Percentiles rank a stretch among this genome's conserved stretches.
These are phyloP conservation scores for Betula pendula DNA, from an alignment of 306 rosid species.

Conservation along the genomic window DNA sequence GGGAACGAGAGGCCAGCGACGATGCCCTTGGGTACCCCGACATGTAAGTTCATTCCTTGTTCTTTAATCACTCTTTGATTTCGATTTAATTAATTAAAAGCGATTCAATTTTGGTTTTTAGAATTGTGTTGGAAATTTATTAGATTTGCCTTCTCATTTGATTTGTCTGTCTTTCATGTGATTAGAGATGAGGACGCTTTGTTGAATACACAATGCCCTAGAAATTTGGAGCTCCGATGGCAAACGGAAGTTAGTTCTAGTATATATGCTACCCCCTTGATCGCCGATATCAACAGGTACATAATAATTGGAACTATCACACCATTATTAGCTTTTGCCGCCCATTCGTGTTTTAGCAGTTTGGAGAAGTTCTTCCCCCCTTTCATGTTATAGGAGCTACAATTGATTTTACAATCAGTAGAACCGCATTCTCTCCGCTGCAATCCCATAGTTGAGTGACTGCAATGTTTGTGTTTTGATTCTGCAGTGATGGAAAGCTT, in stretches of 20 bases:
- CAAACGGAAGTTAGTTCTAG: conserved; percentile 98
- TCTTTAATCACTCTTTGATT: background rate
- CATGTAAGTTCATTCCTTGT: conserved; percentile 45
- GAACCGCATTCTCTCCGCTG: background rate
- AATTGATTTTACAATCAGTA: background rate
- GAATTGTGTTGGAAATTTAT: conserved; percentile 5
- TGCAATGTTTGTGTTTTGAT: conserved; percentile 12
- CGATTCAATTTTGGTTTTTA: background rate
- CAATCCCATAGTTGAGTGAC: background rate
- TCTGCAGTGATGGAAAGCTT: conserved; percentile 91
- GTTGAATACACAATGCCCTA: conserved; percentile 80
- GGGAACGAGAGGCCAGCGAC: conserved; percentile 90
- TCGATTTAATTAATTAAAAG: background rate
- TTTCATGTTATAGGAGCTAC: background rate
- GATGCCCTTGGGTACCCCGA: conserved; percentile 77
- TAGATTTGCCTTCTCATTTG: conserved; percentile 11
- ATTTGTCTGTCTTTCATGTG: background rate
- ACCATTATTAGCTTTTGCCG: background rate
- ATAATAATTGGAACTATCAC: background rate
- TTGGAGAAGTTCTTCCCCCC: background rate
- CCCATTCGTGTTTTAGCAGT: background rate
- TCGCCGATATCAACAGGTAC: conserved; percentile 94
- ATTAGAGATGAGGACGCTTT: conserved; percentile 89
- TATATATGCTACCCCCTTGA: conserved; percentile 87
- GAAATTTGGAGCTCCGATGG: conserved; percentile 96